Evolutionary conservation across 352 stramenopile species (phyloP), one percentile per base, ranked within the genome.

Genomic region (Globisporangium echinulatum): DNA sequence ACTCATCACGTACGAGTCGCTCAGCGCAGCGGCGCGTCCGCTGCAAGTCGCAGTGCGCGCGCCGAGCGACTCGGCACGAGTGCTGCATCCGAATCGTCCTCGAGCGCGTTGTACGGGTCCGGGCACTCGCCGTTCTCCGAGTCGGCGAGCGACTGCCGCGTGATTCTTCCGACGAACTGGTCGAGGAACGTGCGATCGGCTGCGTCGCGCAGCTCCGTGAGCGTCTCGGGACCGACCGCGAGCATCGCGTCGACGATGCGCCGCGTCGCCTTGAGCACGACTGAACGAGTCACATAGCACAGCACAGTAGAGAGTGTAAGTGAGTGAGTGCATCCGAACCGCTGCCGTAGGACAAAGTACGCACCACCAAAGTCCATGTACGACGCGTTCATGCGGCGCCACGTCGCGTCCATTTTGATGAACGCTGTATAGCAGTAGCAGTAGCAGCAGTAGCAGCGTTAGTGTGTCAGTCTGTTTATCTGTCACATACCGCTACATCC

Each of bases 361-460:
- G n/a, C 68, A 94, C 85, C 72, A 44, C 75, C 72, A 69, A 94
- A 94, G 62, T 94, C 81, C 85, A 94, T 94, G 60, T 89, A 90
- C 10, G 85, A 90, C 11, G 78, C 82, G 63, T 90, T 90, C 63
- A 88, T 77, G 17, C 78, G 74, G 43, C 87, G 74, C 82, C 81
- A 92, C n/a, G 77, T 79, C 3, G 74, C 79, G 64, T 94, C 75
- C 85, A 94, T 92, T 56, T 94, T 94, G 47, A 88, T 52, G 49
- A 94, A 87, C 37, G 78, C 79, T 86, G n/a, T n/a, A n/a, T n/a
- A n/a, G n/a, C n/a, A n/a, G 52, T 63, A 56, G 19, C 25, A 65
- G 5, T 17, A 42, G 9, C 52, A 56, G 17, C 9, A 47, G 43
- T 3, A 57, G 40, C 3, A 58, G 14, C 7, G 17, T 5, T 10